These are phyloP conservation scores for Digitaria exilis DNA, from an alignment of 202 grass and related monocot species.

Conservation along the genomic window DNA sequence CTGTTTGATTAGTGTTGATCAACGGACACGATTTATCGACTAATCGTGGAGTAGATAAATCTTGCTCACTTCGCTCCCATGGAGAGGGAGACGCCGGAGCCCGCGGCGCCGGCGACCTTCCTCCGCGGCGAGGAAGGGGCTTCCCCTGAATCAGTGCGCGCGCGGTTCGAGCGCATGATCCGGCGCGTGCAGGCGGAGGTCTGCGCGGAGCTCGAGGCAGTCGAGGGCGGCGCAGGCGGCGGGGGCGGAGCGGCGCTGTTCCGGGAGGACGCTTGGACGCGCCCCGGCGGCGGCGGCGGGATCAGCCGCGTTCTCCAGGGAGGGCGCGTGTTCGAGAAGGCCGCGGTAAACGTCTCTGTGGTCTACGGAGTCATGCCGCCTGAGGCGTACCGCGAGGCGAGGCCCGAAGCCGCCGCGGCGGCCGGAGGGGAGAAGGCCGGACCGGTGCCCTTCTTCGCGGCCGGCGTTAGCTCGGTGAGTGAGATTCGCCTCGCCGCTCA, in stretches of 20 bases:
- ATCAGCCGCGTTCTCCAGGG: conserved; percentile 82
- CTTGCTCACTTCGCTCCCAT: conserved; percentile 24
- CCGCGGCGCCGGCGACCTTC: conserved; percentile 63
- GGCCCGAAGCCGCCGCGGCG: conserved; percentile 33
- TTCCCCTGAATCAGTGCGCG: conserved; percentile 32
- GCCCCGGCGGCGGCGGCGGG: conserved; percentile 67
- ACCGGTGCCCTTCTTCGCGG: conserved; percentile 63
- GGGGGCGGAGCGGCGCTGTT: conserved; percentile 49
- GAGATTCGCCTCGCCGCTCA: not conserved
- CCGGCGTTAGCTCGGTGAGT: conserved; percentile 69
- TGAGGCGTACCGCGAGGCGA: conserved; percentile 63
- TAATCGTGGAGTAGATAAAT: not conserved
- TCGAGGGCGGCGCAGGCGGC: conserved; percentile 24
- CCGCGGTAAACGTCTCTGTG: conserved; percentile 61
- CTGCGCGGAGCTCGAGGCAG: conserved; percentile 62
- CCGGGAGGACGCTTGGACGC: conserved; percentile 70
- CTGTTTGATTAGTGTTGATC: not conserved
- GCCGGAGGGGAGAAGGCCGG: conserved; percentile 42
- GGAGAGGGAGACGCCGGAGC: conserved; percentile 66
- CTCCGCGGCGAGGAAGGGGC: conserved; percentile 60
- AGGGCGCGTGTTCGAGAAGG: conserved; percentile 63
- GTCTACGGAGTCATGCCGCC: conserved; percentile 71
- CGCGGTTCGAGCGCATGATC: conserved; percentile 77
- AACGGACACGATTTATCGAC: not conserved
- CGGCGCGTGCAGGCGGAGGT: conserved; percentile 67